Conservation (phyloP, 1,284 basidiomycete genomes). For the Trametes hirsuta region DNA sequence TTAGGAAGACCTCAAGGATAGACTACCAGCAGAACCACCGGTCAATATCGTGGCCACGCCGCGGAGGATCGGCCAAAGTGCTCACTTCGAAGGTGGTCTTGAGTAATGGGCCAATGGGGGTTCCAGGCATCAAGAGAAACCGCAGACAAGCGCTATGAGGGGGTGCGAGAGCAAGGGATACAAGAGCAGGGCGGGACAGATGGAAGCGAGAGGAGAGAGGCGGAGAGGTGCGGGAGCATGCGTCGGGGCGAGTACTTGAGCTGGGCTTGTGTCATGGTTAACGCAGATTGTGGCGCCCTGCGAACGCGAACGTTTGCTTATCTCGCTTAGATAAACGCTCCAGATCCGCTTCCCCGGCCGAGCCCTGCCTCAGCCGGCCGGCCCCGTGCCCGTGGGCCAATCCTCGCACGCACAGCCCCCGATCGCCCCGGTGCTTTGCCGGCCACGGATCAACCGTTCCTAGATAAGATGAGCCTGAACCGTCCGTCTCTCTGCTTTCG, state of each 20-base stretch:
- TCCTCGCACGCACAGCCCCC: background rate
- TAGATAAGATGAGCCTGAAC: background rate
- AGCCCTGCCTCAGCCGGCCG: background rate
- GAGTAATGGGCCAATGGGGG: slow-evolving; percentile 43
- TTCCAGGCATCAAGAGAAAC: slow-evolving; percentile 20
- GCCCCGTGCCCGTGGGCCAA: background rate
- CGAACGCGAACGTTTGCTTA: background rate
- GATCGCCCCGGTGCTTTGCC: background rate
- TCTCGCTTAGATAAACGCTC: slow-evolving; percentile 1
- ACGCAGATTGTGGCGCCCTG: slow-evolving; percentile 14
- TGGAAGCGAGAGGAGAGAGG: slow-evolving; percentile 1
- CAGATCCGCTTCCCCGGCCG: slow-evolving; percentile 7
- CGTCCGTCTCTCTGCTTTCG: background rate
- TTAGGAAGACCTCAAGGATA: slow-evolving; percentile 86
- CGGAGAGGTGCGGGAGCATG: background rate
- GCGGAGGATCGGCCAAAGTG: background rate
- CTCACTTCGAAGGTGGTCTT: slow-evolving; percentile 59
- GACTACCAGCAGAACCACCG: slow-evolving; percentile 52
- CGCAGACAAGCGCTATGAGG: background rate
- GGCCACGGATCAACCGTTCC: background rate
- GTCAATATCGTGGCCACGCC: background rate
- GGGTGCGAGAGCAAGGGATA: background rate
- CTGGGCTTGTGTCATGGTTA: slow-evolving; percentile 23
- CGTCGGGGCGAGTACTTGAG: background rate
- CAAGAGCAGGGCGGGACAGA: background rate